Evolutionary conservation across 2,329 filamentous ascomycete genomes (phyloP).

Genomic region (Cephalotrichum gorgonifer): DNA sequence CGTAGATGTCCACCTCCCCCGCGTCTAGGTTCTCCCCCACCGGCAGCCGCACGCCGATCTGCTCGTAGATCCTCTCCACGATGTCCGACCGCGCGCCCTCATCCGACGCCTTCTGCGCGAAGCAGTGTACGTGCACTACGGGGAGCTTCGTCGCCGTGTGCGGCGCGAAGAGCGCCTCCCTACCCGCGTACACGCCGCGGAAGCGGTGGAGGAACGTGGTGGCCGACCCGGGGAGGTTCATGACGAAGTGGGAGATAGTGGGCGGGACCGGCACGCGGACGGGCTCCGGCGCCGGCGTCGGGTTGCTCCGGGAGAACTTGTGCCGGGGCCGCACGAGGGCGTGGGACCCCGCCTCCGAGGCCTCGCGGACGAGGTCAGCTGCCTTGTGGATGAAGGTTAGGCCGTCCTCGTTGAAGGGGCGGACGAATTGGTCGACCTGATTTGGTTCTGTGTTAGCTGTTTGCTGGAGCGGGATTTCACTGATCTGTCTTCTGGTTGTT

Average conservation of each 20-base stretch:
- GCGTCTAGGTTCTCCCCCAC: conserved; percentile 34
- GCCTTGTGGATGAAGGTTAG: conserved; percentile 67
- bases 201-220: conserved; percentile 63
- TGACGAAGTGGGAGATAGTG: conserved; percentile 86
- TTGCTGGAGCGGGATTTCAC: not conserved
- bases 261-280: conserved; percentile 49
- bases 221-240: conserved; percentile 91
- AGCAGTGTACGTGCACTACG: conserved; percentile 89
- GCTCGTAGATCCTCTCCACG: conserved; percentile 26
- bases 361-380: conserved; percentile 47
- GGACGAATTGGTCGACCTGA: conserved; percentile 58
- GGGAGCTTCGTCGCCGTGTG: conserved; percentile 54
- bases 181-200: conserved; percentile 63
- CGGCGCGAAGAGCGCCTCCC: conserved; percentile 55
- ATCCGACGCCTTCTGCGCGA: conserved; percentile 68
- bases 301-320: conserved; percentile 28
- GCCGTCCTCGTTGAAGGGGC: conserved; percentile 73
- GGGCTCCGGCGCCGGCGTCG: conserved; percentile 20
- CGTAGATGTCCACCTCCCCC: conserved; percentile 45
- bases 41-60: conserved; percentile 28
- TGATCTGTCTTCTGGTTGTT: no score
- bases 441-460: not conserved
- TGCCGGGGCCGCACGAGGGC: conserved; percentile 35
- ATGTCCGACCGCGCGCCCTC: conserved; percentile 50
- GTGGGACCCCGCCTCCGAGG: conserved; percentile 39